A percentile compares a stretch with the other conserved stretches of the same genome.
phyloP scores from a whole-genome alignment of 2,329 filamentous ascomycete species.

The Scedosporium boydii region DNA sequence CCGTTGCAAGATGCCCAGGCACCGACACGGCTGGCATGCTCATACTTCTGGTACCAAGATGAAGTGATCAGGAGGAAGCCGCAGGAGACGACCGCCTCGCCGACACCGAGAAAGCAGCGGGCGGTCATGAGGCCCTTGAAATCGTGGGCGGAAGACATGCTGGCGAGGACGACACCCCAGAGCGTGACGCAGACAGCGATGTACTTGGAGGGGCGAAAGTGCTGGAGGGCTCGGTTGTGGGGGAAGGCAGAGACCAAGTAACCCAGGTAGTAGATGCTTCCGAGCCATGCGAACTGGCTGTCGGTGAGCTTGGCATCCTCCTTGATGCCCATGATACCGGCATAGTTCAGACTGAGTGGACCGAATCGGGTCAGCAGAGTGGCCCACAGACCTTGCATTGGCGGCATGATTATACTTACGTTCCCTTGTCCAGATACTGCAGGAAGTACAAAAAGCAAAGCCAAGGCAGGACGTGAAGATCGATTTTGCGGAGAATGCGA shows the following conservation, averaged over 20 bases:
- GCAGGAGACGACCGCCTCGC: conserved; percentile 12
- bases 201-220: conserved; percentile 17
- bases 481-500: too few species aligned
- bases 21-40: too few species aligned
- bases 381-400: too few species aligned
- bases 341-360: too few species aligned
- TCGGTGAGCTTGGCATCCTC: conserved; percentile 5
- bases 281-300: conserved; percentile 38
- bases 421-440: too few species aligned
- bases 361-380: too few species aligned
- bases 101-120: conserved; percentile 14
- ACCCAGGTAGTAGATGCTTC: conserved; percentile 41
- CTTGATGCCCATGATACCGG: conserved; percentile 1
- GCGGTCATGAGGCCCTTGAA: too few species aligned
- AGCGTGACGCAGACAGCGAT: conserved; percentile 9
- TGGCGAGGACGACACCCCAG: neutral
- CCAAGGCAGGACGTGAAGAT: too few species aligned
- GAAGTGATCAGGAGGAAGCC: conserved; percentile 9
- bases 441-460: too few species aligned
- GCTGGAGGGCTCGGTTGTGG: conserved; percentile 15
- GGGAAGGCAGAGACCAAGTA: conserved; percentile 28
- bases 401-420: too few species aligned
- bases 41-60: conserved; percentile 16
- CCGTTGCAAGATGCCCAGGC: too few species aligned
- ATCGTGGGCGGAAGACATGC: too few species aligned